Evolutionary conservation across 78 protist species (phyloP).

Genomic region (Salpingoeca rosetta): DNA sequence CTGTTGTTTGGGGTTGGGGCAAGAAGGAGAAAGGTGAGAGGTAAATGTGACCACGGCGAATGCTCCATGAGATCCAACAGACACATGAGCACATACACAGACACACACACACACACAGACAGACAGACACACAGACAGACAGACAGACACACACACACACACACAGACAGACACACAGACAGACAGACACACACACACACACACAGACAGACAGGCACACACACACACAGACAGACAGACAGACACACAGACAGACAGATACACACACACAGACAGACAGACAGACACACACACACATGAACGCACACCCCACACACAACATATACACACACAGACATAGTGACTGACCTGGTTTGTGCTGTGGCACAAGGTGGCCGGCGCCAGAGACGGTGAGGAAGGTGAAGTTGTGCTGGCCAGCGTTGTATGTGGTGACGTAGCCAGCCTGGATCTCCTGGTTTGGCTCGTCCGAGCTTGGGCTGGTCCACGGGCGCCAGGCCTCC

Average conservation of each 20-base stretch:
- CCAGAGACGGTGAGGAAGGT: neutral
- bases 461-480: neutral
- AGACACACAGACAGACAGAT: neutral
- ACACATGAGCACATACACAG: no score
- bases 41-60: no score
- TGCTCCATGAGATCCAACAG: no score
- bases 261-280: neutral
- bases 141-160: no score
- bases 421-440: neutral
- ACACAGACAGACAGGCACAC: neutral
- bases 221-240: neutral
- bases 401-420: neutral
- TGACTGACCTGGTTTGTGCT: neutral
- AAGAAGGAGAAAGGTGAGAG: no score
- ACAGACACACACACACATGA: neutral
- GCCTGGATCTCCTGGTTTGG: neutral
- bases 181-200: neutral
- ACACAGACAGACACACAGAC: no score
- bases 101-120: no score
- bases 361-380: neutral
- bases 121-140: no score
- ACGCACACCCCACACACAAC: neutral
- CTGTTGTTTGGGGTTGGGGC: no score
- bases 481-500: conserved; percentile 9
- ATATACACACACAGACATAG: neutral